Percentiles rank a stretch among this genome's conserved stretches.
phyloP scores from a whole-genome alignment of 371 early-diverging fungal species.

The Nematocida parisii region DNA sequence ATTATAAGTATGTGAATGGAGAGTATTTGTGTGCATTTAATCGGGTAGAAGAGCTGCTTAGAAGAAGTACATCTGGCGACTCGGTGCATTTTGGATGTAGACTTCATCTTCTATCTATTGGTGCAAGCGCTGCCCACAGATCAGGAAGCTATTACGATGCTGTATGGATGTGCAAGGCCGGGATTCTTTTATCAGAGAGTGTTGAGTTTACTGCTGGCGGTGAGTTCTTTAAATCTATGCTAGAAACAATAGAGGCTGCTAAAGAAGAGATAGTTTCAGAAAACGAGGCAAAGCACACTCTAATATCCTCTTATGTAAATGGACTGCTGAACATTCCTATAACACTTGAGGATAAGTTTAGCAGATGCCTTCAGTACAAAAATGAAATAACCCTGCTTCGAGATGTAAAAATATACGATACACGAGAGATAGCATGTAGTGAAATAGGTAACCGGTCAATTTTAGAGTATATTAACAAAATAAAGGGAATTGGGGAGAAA shows the following conservation, averaged over 20 bases:
- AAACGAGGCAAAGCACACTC: background rate
- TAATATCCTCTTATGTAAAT: constrained; percentile 14
- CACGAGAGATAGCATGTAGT: background rate
- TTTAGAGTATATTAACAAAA: constrained; percentile 24
- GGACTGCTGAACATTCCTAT: background rate
- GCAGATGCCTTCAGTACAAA: constrained; percentile 28
- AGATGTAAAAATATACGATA: constrained; percentile 50
- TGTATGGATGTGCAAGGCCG: constrained; percentile 9
- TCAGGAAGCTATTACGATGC: constrained; percentile 34
- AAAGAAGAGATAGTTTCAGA: background rate
- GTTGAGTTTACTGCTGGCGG: constrained; percentile 7
- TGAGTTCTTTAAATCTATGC: constrained; percentile 22
- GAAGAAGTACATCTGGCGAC: background rate
- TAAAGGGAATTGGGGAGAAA: constrained; percentile 33
- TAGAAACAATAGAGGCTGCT: constrained; percentile 1
- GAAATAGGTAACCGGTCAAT: background rate
- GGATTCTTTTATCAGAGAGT: constrained; percentile 1
- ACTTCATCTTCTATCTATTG: constrained; percentile 36
- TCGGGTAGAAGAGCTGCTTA: constrained; percentile 1
- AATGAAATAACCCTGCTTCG: constrained; percentile 20
- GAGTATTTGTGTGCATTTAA: constrained; percentile 18
- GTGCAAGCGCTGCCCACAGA: constrained; percentile 12
- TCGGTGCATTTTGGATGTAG: constrained; percentile 27
- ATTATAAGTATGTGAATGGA: constrained; percentile 18
- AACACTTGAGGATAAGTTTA: constrained; percentile 26